A percentile compares a stretch with the other conserved stretches of the same genome.
phyloP scores from a whole-genome alignment of 2,329 filamentous ascomycete genomes.

The Clonostachys solani region DNA sequence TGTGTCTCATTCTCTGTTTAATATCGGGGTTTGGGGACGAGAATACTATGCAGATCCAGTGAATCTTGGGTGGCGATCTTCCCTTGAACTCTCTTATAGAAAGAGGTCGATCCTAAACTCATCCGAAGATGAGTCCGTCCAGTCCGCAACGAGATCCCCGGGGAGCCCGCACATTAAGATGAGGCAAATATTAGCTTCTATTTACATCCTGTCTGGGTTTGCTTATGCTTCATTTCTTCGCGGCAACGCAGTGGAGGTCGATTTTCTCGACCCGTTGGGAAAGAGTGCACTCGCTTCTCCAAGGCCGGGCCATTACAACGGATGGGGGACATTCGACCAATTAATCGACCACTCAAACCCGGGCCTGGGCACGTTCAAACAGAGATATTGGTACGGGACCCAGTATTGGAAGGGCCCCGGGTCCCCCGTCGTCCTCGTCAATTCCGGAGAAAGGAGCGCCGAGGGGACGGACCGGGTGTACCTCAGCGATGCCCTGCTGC shows the following conservation, averaged over 20 bases:
- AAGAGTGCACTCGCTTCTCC: not conserved
- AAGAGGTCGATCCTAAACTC: too few species aligned
- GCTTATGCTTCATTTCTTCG: not conserved
- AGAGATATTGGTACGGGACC: constrained; percentile 79
- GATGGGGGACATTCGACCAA: constrained; percentile 38
- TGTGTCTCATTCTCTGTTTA: too few species aligned
- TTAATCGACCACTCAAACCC: constrained; percentile 55
- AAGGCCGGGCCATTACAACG: not conserved
- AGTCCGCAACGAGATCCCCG: too few species aligned
- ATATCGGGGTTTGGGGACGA: too few species aligned
- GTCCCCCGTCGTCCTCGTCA: constrained; percentile 69
- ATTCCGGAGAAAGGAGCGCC: constrained; percentile 60
- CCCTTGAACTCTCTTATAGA: too few species aligned
- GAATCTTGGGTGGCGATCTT: too few species aligned
- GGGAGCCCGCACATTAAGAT: too few species aligned
- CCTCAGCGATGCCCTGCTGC: constrained; percentile 68
- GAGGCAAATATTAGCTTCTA: too few species aligned
- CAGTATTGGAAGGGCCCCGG: constrained; percentile 69
- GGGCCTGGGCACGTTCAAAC: constrained; percentile 53
- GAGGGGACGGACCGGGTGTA: constrained; percentile 52
- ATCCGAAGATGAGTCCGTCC: too few species aligned
- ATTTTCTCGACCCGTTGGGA: not conserved
- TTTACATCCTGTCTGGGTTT: not conserved
- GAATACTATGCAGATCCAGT: too few species aligned
- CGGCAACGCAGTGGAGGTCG: not conserved